These are phyloP conservation scores for Emydomyces testavorans DNA, from an alignment of 2,329 filamentous ascomycete genomes.

Conservation along the genomic window DNA sequence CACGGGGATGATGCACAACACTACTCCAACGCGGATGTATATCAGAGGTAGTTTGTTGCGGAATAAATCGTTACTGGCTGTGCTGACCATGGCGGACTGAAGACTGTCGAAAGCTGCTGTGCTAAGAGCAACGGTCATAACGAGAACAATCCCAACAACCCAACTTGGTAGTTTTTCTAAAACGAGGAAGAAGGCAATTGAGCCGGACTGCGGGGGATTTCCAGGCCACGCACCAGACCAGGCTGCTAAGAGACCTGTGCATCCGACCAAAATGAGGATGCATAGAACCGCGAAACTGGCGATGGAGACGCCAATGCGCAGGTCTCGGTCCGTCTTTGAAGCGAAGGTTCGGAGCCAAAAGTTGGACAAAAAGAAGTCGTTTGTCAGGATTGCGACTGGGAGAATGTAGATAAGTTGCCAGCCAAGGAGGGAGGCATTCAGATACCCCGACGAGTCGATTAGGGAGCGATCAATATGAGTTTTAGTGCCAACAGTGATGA, in stretches of 20 bases:
- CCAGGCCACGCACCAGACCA: constrained; percentile 64
- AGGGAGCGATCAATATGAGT: constrained; percentile 59
- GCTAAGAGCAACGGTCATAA: constrained; percentile 67
- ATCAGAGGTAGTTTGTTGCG: constrained; percentile 68
- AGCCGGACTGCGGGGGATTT: constrained; percentile 50
- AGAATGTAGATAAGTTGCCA: constrained; percentile 82
- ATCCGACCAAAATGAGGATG: constrained; percentile 62
- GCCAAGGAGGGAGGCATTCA: constrained; percentile 58
- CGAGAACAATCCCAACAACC: constrained; percentile 71
- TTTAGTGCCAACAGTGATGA: constrained; percentile 65
- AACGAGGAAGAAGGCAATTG: constrained; percentile 63
- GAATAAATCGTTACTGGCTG: constrained; percentile 73
- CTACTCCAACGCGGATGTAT: constrained; percentile 57
- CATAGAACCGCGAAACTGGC: constrained; percentile 54
- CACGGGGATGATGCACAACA: constrained; percentile 61
- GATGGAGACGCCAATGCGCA: constrained; percentile 61
- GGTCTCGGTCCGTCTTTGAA: constrained; percentile 63
- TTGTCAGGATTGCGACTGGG: constrained; percentile 67
- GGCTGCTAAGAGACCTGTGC: constrained; percentile 60
- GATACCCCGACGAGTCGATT: constrained; percentile 56
- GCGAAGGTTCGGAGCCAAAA: constrained; percentile 80
- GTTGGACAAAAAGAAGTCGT: constrained; percentile 75
- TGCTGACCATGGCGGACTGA: constrained; percentile 76
- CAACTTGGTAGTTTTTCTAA: constrained; percentile 61
- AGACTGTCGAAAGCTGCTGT: constrained; percentile 70